Evolutionary conservation across 2,329 filamentous ascomycete species (phyloP), one percentile per base, ranked within the genome.

Genomic region (Colletotrichum endophyticum): DNA sequence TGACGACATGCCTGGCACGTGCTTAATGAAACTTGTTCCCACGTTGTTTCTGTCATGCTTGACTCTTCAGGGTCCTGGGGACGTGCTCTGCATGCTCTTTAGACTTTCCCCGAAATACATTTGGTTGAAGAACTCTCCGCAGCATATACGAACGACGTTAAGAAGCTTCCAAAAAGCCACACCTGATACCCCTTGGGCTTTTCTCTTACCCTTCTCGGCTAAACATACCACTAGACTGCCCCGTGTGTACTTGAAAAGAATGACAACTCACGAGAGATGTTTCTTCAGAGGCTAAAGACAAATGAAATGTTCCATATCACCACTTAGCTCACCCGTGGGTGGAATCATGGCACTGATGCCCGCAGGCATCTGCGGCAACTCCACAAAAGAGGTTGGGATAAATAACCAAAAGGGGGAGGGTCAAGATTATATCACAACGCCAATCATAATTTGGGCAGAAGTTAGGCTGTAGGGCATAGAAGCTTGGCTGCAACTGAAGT

Each of bases 1-100:
- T 53, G 44, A 53, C 44, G 44, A 53, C 44, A 53, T 53, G 44
- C n/a, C 44, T 53, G 44, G 44, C 44, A 53, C n/a, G 44, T 53
- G n/a, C 44, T 49, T 13, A 3, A 22, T 53, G 44, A 53, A 22
- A 53, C 44, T 53, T 0, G n/a, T 53, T 13, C n/a, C n/a, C n/a
- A 11, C 3, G 44, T 8, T 53, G 44, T 22, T 22, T 53, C 44
- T 53, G 44, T 22, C 3, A 1, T 53, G 44, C n/a, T 2, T 53
- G 44, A 53, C 44, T 53, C 44, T 53, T 22, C 19, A 22, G 44
- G 44, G 44, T 53, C 44, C 44, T 22, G n/a, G 44, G 44, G 2
- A 53, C 44, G 44, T 53, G 44, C 44, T 53, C 44, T 53, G 44
- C 44, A 53, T 22, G 44, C n/a, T 22, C 4, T 53, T 53, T 13